Evolutionary conservation across 1,139 yeast species (phyloP).

Genomic region (Meyerozyma elateridarum): DNA sequence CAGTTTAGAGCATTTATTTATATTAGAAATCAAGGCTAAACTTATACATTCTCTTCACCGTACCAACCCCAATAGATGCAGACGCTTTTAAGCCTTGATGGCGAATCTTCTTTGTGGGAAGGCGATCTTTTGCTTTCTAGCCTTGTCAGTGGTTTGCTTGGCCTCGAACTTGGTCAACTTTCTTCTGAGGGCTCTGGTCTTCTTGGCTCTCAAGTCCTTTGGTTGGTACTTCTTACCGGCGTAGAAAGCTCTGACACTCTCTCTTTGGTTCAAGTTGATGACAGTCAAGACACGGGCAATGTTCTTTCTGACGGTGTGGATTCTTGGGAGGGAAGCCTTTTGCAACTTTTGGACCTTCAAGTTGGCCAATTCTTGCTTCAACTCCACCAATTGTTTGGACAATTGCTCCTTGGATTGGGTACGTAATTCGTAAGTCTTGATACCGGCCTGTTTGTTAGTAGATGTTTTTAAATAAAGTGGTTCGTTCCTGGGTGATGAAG

Average conservation of each 20-base stretch:
- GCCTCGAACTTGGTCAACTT: constrained; percentile 86
- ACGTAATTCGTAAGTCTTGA: constrained; percentile 95
- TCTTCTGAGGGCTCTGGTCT: constrained; percentile 99
- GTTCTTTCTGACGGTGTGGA: constrained; percentile 95
- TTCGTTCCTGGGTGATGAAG: no score
- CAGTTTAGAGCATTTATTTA: constrained; percentile 2
- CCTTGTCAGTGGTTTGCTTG: constrained; percentile 76
- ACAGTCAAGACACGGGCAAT: constrained; percentile 97
- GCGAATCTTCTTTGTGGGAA: constrained; percentile 99
- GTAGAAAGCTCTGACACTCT: constrained; percentile 92
- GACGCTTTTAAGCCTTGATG: constrained; percentile 80
- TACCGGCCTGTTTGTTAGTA: constrained; percentile 64
- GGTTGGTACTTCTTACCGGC: constrained; percentile 95
- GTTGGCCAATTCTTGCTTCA: constrained; percentile 94
- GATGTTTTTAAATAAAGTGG: constrained; percentile 5
- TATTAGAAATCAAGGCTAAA: constrained; percentile 11
- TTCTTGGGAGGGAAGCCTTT: constrained; percentile 90
- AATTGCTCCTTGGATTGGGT: constrained; percentile 96
- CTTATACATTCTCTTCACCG: constrained; percentile 1
- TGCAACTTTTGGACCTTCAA: constrained; percentile 95
- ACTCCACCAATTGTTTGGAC: constrained; percentile 89
- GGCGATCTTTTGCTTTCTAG: constrained; percentile 88
- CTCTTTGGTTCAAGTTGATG: constrained; percentile 96
- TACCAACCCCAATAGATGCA: constrained; percentile 5
- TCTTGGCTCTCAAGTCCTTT: constrained; percentile 98